Evolutionary conservation across 495 filamentous ascomycete genomes (phyloP), one percentile per base, ranked within the genome.

Genomic region (Penicillium dipodomyicola): DNA sequence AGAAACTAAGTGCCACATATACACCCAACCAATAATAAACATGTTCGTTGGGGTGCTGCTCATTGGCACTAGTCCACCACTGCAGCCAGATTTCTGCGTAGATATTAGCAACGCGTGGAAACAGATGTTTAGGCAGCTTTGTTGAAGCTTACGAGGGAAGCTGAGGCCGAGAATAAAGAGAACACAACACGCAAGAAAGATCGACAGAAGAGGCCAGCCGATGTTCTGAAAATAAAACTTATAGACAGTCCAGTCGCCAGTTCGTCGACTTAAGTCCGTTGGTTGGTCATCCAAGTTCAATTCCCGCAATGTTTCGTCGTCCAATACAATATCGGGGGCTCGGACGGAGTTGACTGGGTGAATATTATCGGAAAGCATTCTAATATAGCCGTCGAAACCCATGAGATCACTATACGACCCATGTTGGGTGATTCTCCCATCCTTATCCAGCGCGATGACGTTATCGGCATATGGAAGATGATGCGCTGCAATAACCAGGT

Each of bases 221-320:
- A 49, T 65, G 46, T 54, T 62, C 49, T 25, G 58, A 54, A 56
- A 65, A 59, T 77, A 68, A 54, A 48, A 68, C 42, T 15, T 30
- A 37, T 56, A 75, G 37, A 75, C 74, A 68, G 57, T 52, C 59
- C 45, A 70, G 62, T 54, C 75, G 25, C 75, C 72, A 59, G 53
- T 73, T 50, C 27, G 63, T 58, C 66, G 66, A 67, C 52, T 60
- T 61, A 65, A 35, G 47, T 67, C 42, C 30, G 30, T 50, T 7
- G 58, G 25, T 23, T 63, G 57, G 5, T 56, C 53, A 2, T 64
- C 52, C 0, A 64, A 33, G n/a, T 59, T 57, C 19, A 67, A 43
- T 5, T 37, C 61, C 20, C 64, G 55, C 14, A 67, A 35, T 5
- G 50, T 52, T 41, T 67, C 64, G 32, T 64, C 60, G 48, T 66